Evolutionary conservation across 2,329 filamentous ascomycete species (phyloP).

Genomic region (Aplosporella prunicola): DNA sequence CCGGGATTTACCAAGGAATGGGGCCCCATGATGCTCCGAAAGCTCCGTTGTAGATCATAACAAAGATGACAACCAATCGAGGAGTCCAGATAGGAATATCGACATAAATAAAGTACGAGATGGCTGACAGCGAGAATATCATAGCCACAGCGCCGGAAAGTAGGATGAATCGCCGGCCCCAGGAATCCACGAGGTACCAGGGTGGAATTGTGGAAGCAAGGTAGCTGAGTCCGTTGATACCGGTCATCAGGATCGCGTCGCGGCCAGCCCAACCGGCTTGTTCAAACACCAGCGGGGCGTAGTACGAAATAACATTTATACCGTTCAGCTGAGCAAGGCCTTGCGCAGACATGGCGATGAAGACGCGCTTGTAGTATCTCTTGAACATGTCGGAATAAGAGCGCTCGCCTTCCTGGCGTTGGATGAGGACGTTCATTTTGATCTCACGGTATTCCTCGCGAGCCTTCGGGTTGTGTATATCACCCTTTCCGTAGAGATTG

Average conservation of each 20-base stretch:
- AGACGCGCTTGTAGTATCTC: conserved; percentile 81
- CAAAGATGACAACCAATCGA: conserved; percentile 79
- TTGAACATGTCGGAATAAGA: conserved; percentile 91
- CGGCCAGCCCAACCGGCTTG: conserved; percentile 92
- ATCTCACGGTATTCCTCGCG: conserved; percentile 96
- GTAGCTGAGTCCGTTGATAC: conserved; percentile 88
- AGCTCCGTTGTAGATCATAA: conserved; percentile 97
- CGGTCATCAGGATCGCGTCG: conserved; percentile 90
- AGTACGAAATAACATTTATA: conserved; percentile 99
- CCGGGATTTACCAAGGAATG: conserved; percentile 97
- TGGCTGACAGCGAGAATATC: conserved; percentile 75
- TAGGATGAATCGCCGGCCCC: conserved; percentile 81
- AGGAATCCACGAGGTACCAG: conserved; percentile 92
- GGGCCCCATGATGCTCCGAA: conserved; percentile 98
- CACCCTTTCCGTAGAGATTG: conserved; percentile 89
- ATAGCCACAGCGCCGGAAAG: conserved; percentile 84
- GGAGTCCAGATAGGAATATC: conserved; percentile 64
- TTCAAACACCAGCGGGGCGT: conserved; percentile 92
- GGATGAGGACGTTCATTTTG: conserved; percentile 92
- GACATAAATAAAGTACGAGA: conserved; percentile 92
- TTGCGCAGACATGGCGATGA: conserved; percentile 98
- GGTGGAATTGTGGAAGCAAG: conserved; percentile 86
- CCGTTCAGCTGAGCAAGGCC: conserved; percentile 93
- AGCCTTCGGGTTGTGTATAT: conserved; percentile 87
- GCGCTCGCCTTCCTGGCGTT: conserved; percentile 90